Evolutionary conservation across 306 rosid genomes (phyloP).

Genomic region (Dryas octopetala): DNA sequence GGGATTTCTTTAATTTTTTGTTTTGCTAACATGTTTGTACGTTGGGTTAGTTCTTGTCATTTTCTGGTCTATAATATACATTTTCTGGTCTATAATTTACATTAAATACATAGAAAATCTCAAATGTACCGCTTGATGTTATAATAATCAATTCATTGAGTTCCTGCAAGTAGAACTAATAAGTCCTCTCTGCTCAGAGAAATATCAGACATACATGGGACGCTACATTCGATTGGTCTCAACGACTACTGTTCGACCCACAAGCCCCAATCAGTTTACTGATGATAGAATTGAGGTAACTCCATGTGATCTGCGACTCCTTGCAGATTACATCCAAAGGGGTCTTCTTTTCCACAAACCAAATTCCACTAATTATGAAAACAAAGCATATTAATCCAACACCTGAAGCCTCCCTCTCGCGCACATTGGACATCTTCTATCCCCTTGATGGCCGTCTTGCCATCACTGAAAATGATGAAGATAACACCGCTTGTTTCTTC

Average conservation of each 20-base stretch:
- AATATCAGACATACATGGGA: too few relatives aligned
- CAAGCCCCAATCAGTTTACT: background rate
- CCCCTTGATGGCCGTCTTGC: conserved; percentile 6
- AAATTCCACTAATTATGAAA: background rate
- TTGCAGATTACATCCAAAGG: background rate
- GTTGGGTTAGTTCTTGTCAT: too few relatives aligned
- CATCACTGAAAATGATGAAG: background rate
- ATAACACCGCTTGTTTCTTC: background rate
- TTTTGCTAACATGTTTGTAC: too few relatives aligned
- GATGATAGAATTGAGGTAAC: conserved; percentile 5
- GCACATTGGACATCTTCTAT: background rate
- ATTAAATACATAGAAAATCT: too few relatives aligned
- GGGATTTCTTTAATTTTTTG: too few relatives aligned
- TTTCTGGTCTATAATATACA: too few relatives aligned
- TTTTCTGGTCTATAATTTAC: too few relatives aligned
- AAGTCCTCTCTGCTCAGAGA: too few relatives aligned
- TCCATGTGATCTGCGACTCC: conserved; percentile 17
- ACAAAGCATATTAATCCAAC: background rate
- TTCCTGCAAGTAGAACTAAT: too few relatives aligned
- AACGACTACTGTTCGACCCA: background rate
- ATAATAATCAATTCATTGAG: too few relatives aligned
- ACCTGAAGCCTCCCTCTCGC: conserved; percentile 5
- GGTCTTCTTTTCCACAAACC: conserved; percentile 17
- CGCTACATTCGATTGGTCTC: background rate
- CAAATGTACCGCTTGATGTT: too few relatives aligned